phyloP scores from a whole-genome alignment of 495 filamentous ascomycete species.

The Tuber melanosporum region DNA sequence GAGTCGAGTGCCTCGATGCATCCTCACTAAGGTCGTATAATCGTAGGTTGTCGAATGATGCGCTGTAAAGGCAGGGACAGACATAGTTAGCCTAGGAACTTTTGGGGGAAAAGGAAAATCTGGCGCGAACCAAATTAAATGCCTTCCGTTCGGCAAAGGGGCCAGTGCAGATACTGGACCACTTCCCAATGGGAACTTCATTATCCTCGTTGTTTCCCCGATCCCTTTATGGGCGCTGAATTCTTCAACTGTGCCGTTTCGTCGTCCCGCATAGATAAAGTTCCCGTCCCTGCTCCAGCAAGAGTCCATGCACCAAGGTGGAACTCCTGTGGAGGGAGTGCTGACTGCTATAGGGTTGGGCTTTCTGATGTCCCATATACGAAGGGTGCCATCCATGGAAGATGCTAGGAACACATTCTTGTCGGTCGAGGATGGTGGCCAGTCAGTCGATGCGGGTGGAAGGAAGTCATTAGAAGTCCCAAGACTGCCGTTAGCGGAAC shows the following conservation, averaged over 20 bases:
- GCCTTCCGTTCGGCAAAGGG: conserved; percentile 87
- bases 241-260: conserved; percentile 93
- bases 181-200: conserved; percentile 84
- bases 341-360: conserved; percentile 67
- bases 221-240: conserved; percentile 81
- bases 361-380: conserved; percentile 83
- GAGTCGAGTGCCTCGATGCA: too few species aligned
- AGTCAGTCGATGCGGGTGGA: conserved; percentile 6
- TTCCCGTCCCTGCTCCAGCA: conserved; percentile 96
- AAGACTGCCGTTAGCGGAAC: background rate
- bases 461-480: background rate
- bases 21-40: conserved; percentile 59
- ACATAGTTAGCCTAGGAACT: conserved; percentile 1
- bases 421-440: conserved; percentile 23
- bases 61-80: conserved; percentile 48
- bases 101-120: conserved; percentile 45
- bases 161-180: conserved; percentile 79
- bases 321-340: conserved; percentile 53
- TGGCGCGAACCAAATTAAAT: conserved; percentile 65
- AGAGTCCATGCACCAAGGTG: conserved; percentile 97
- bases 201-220: conserved; percentile 60
- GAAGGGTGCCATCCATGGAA: conserved; percentile 78
- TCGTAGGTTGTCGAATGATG: conserved; percentile 87
- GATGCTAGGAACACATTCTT: conserved; percentile 71
- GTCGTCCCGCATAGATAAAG: conserved; percentile 82